Evolutionary conservation across 805 yeast genomes (phyloP), one percentile per base, ranked within the genome.

Genomic region (Myxozyma monticola): DNA sequence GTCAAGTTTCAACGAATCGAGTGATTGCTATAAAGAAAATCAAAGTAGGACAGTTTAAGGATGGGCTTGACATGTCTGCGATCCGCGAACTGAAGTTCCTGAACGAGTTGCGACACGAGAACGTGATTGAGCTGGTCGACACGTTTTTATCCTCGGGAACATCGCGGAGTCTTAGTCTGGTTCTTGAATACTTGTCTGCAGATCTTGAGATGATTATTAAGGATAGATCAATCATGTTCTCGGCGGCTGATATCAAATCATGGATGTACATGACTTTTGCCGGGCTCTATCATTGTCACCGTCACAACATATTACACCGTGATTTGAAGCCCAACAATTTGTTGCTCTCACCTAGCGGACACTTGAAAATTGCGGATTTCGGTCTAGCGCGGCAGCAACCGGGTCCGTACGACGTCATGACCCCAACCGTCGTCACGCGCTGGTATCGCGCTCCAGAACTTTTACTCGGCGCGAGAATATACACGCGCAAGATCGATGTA

Each of bases 371-470:
- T 54, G 99, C 99, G 2, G 99, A 93, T 87, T 93, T 93, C 72
- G 99, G 99, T 59, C 74, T 91, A 38, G 98, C 98, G 0, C 73
- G 99, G 56, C 79, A 90, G 1, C 72, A 88, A 50, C 91, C 95
- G 0, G 76, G 83, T 21, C 87, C 90, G 0, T 61, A 62, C 39
- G 79, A 82, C 38, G 79, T 81, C 51, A 72, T 93, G 66, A 87
- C 98, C 0, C 86, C 96, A 1, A 91, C 90, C 56, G 99, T 93
- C 3, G 99, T 93, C 1, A 93, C 99, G 2, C 72, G 98, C 53
- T 93, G 99, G 99, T 93, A 93, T 68, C 73, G 98, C 48, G 96
- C 98, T 0, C 99, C 99, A 0, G 99, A 93, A 63, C 71, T 93
- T 40, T 71, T 93, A 21, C 80, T 91, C 54, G 97, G 96, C 0